Conservation (phyloP, 2,329 filamentous ascomycete genomes). For the Aspergillus tubingensis region DNA sequence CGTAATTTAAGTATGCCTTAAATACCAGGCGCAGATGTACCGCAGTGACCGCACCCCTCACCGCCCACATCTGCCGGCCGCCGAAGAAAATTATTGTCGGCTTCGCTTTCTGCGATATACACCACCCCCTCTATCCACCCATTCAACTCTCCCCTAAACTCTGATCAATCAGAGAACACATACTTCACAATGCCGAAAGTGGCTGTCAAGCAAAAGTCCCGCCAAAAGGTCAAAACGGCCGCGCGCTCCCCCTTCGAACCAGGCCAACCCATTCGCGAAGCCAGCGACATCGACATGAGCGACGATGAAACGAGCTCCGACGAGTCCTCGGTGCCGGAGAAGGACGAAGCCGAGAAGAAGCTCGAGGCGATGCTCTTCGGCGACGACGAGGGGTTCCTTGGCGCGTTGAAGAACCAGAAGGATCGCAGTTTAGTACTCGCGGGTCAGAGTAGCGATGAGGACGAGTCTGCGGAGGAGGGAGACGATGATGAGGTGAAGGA, state of each 20-base stretch:
- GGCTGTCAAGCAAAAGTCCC: conserved; percentile 33
- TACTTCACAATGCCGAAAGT: conserved; percentile 29
- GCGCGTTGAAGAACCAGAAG: conserved; percentile 66
- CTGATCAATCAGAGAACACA: background rate
- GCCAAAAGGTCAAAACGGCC: conserved; percentile 25
- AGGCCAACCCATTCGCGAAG: conserved; percentile 19
- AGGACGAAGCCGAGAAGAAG: conserved; percentile 81
- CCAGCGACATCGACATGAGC: conserved; percentile 28
- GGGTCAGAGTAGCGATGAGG: conserved; percentile 30
- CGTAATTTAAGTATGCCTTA: background rate
- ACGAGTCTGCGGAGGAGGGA: conserved; percentile 32
- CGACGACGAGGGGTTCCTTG: conserved; percentile 77
- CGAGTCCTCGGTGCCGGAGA: conserved; percentile 53
- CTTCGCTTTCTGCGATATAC: background rate
- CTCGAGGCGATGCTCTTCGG: conserved; percentile 88
- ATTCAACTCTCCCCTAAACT: background rate
- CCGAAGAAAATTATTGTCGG: conserved; percentile 37
- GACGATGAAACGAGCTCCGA: conserved; percentile 27
- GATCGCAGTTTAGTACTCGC: conserved; percentile 44
- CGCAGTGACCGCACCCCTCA: conserved; percentile 26
- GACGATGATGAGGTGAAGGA: conserved; percentile 52
- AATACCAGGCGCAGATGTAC: conserved; percentile 8
- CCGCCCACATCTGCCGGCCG: conserved; percentile 34
- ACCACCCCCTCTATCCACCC: background rate
- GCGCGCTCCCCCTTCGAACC: conserved; percentile 28